phyloP scores from a whole-genome alignment of 2,329 filamentous ascomycete species.

The Anthostomella pinea region DNA sequence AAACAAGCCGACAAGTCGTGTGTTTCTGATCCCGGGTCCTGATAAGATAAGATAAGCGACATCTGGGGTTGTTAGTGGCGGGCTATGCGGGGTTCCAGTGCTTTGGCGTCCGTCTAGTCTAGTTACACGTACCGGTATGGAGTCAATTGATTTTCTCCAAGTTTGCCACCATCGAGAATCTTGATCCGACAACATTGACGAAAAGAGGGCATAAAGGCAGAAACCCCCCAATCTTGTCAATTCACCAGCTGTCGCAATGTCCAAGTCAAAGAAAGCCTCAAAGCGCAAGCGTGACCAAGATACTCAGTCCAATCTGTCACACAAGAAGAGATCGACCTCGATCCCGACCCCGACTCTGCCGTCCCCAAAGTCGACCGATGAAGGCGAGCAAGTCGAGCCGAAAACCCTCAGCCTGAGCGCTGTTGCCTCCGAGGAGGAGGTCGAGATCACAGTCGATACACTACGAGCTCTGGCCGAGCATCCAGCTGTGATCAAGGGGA shows the following conservation, averaged over 20 bases:
- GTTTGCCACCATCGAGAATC: too few species aligned
- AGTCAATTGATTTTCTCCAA: too few species aligned
- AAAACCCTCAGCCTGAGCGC: constrained; percentile 50
- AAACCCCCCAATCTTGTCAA: too few species aligned
- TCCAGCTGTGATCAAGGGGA: constrained; percentile 64
- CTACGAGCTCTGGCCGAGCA: constrained; percentile 56
- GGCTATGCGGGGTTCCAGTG: background rate
- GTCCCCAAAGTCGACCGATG: constrained; percentile 37
- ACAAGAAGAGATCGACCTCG: constrained; percentile 32
- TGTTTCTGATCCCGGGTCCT: background rate
- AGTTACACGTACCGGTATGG: background rate
- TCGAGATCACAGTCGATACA: constrained; percentile 66
- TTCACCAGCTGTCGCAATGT: too few species aligned
- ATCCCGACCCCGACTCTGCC: constrained; percentile 34
- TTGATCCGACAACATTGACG: too few species aligned
- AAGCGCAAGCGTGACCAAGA: constrained; percentile 42
- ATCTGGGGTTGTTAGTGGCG: background rate
- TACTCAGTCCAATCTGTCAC: constrained; percentile 27
- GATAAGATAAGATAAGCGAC: background rate
- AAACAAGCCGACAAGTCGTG: too few species aligned
- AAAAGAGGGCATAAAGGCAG: too few species aligned
- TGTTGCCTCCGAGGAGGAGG: constrained; percentile 60
- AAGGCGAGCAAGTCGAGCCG: constrained; percentile 37
- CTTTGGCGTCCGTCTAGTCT: background rate
- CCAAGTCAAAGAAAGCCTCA: constrained; percentile 41